Base-by-base conservation (phyloP, 2,329 filamentous ascomycete genomes). In the Macrophomina pseudophaseolina region DNA sequence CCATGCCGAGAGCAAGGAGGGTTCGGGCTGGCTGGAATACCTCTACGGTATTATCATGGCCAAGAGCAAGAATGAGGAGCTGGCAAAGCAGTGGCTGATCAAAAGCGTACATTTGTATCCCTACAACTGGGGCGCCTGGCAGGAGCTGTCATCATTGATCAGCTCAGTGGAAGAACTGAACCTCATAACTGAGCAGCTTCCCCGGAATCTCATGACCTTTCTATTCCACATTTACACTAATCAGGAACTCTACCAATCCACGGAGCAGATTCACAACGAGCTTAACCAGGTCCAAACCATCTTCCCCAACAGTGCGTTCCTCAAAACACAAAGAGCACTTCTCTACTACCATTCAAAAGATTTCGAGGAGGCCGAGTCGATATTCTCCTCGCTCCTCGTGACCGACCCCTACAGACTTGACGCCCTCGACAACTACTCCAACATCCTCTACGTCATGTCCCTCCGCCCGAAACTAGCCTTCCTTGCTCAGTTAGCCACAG, bases 51-150 rank as follows among this genome's bases (percentile, higher is more conserved):
- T 98, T 80, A 89, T 97, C 14, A 83, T 98, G 18, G 87, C 92
- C 42, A 97, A 94, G 78, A 91, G 94, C 68, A 97, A 97, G 79
- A 97, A 95, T 72, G 93, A 97, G 71, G 86, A 89, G 52, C 86
- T 91, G 68, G 95, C 95, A 1, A 89, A 94, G 78, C 88, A 91
- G 69, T 97, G 91, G 85, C 85, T 99, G n/a, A 84, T 97, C 62
- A 87, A 88, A 69, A 97, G 94, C 74, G 92, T 97, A 9, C 91
- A 96, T 76, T 82, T 93, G 48, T 97, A 93, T 73, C 92, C 93
- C 1, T 97, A 94, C 86, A 97, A 98, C 75, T 99, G 95, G 95
- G 93, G 93, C 7, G 94, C 93, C 69, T 99, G 95, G 95, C 86
- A 95, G 67, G 95, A 99, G 80, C 87, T 99, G 77, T 92, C 91